Base-by-base conservation (phyloP, 306 rosid species). In the Abrus precatorius region DNA sequence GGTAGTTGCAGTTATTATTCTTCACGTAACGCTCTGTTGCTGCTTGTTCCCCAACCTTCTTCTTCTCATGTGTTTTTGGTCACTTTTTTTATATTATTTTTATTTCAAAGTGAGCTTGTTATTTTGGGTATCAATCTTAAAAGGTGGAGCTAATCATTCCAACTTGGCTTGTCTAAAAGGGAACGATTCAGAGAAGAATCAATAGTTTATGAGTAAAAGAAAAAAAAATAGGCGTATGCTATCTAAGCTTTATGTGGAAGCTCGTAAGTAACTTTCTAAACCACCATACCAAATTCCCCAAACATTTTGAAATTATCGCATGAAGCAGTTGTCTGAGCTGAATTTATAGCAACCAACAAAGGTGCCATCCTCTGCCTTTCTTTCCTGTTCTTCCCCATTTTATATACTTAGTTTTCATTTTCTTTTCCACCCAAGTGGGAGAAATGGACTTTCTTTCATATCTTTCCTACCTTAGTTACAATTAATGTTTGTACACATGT, bases 261-360 rank as follows among this genome's bases (percentile, higher is more conserved):
- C 43, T 27, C 14, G 47, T 36, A 30, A 48, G 80, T 41, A 61
- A 53, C 40, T 80, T 89, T 85, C 92, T 84, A 75, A 90, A 77
- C 97, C 83, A 88, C 91, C 89, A 1, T 27, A 86, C 89, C 92
- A 81, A 86, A 81, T 74, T 69, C 71, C 70, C 84, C 53, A 74
- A 52, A 41, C 80, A 34, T 44, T 74, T 80, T 71, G 60, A 74
- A 78, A 74, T 72, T 69, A 69, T 79, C 53, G 57, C 50, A 47
- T n/a, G 28, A 47, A 76, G 72, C 52, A 48, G 36, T 40, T 55
- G n/a, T 67, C 72, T 12, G 7, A 29, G 45, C 60, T 59, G 47
- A 49, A 48, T 56, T 47, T 36, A 44, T 44, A 40, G 5, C 6
- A 64, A 13, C 69, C 12, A 34, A 47, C 54, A 10, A 3, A 30